These are phyloP conservation scores for Annona cherimola DNA, from an alignment of 164 flowering plant species.

Conservation along the genomic window DNA sequence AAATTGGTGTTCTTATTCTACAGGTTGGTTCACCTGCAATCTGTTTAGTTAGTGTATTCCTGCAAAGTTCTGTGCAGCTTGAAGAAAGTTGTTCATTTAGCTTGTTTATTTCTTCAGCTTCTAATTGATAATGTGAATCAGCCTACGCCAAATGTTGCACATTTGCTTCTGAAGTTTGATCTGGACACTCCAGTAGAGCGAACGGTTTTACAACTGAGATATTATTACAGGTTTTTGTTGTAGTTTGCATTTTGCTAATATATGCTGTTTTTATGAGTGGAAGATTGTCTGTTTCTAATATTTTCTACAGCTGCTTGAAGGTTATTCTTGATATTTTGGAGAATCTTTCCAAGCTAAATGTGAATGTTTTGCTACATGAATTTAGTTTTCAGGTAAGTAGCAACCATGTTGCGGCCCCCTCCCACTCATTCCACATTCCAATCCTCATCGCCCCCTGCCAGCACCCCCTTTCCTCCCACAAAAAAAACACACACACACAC, in stretches of 20 bases:
- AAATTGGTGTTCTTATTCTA: slow-evolving; percentile 82
- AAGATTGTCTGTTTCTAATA: background rate
- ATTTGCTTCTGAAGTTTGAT: slow-evolving; percentile 90
- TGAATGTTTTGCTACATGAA: slow-evolving; percentile 83
- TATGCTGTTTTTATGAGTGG: background rate
- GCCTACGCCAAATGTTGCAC: slow-evolving; percentile 92
- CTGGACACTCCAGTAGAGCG: slow-evolving; percentile 72
- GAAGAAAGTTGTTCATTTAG: slow-evolving; percentile 1
- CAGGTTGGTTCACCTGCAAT: slow-evolving; percentile 49
- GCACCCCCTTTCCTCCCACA: no score
- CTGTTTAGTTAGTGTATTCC: no score
- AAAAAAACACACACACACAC: no score
- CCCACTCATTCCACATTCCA: no score
- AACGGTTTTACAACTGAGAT: slow-evolving; percentile 81
- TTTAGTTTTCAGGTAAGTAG: slow-evolving; percentile 82
- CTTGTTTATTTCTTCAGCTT: slow-evolving; percentile 46
- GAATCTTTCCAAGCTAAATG: slow-evolving; percentile 67
- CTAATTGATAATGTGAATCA: slow-evolving; percentile 79
- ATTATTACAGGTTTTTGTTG: slow-evolving; percentile 75
- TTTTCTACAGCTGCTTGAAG: slow-evolving; percentile 76
- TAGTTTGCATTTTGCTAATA: no score
- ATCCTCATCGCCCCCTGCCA: no score
- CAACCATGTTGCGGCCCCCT: background rate
- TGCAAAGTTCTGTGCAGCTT: slow-evolving; percentile 9
- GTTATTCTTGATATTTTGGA: slow-evolving; percentile 92